Evolutionary conservation across 108 stramenopile species (phyloP).

Genomic region (Cylindrotheca fusiformis): DNA sequence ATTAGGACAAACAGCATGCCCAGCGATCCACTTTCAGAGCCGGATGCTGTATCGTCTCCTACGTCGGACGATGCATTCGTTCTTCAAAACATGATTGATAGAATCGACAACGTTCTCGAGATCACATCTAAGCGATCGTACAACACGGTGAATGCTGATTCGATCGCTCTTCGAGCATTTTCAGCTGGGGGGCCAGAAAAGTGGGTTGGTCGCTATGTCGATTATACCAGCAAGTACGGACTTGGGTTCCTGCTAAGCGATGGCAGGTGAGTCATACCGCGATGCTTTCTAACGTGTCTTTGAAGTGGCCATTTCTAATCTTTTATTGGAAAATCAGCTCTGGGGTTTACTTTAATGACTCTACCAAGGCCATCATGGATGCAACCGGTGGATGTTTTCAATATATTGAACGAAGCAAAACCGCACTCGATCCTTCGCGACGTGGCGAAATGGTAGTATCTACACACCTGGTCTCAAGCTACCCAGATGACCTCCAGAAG

Average conservation of each 20-base stretch:
- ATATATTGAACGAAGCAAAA: conserved; percentile 86
- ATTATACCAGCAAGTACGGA: conserved; percentile 98
- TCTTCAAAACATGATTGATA: conserved; percentile 36
- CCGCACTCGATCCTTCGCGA: conserved; percentile 17
- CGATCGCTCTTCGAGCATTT: conserved; percentile 28
- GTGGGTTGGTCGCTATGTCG: conserved; percentile 96
- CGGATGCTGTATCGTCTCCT: not conserved
- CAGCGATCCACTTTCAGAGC: not conserved
- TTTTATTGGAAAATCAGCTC: conserved; percentile 43
- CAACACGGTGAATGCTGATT: conserved; percentile 32
- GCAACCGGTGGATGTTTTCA: conserved; percentile 78
- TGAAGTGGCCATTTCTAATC: conserved; percentile 1
- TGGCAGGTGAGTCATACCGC: conserved; percentile 70
- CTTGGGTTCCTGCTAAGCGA: conserved; percentile 93
- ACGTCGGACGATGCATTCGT: conserved; percentile 20
- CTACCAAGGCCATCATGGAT: conserved; percentile 92
- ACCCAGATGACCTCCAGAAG: conserved; percentile 87
- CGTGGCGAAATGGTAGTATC: conserved; percentile 34
- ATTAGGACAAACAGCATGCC: conserved; percentile 17
- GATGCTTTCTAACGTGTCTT: not conserved
- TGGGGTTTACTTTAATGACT: conserved; percentile 98
- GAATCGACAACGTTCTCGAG: conserved; percentile 38
- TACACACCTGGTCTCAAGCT: conserved; percentile 70
- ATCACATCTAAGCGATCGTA: conserved; percentile 28
- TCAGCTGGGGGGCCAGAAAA: conserved; percentile 55